Base-by-base conservation (phyloP, 2,329 filamentous ascomycete species). In the Fusarium camptoceras region DNA sequence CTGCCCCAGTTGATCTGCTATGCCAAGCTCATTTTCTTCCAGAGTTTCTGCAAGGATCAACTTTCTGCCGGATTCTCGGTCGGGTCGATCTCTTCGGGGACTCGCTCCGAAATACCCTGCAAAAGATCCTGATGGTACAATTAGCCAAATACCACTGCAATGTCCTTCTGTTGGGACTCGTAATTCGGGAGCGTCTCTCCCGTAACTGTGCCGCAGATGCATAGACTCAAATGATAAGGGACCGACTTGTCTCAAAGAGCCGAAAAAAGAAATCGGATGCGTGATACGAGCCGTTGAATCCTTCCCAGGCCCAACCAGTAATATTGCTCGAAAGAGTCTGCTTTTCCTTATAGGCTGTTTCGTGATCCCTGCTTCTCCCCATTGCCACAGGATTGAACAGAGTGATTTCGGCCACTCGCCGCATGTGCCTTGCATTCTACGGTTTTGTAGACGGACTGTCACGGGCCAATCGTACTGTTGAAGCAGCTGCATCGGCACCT, bases 51-150 rank as follows among this genome's bases (percentile, higher is more conserved):
- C 41, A 25, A 14, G 41, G 41, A 43, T 43, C 15, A 24, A 43
- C 41, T 43, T 43, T 43, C 15, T 43, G 41, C 41, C 41, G 41
- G 16, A 31, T 14, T 31, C 6, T 39, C 25, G n/a, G 20, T 37
- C 27, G 27, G 12, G 57, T 30, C 42, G 57, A 63, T 63, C 47
- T 4, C 8, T 55, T 62, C 31, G 47, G 57, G n/a, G 41, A 62
- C 27, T 55, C 31, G 30, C 42, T 62, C 60, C 57, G 57, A 28
- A n/a, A 20, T 24, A 16, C 31, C n/a, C 27, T 31, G 12, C 44
- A 14, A 16, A 20, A 44, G 37, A 58, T 34, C 22, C n/a, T 8
- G 20, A 48, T 55, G 8, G 41, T n/a, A 14, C 39, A 34, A 50
- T n/a, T 25, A 16, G n/a, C 37, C 25, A 14, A 18, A 50, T n/a